Evolutionary conservation across 2,329 filamentous ascomycete genomes (phyloP).

Genomic region (Dactylonectria estremocensis): DNA sequence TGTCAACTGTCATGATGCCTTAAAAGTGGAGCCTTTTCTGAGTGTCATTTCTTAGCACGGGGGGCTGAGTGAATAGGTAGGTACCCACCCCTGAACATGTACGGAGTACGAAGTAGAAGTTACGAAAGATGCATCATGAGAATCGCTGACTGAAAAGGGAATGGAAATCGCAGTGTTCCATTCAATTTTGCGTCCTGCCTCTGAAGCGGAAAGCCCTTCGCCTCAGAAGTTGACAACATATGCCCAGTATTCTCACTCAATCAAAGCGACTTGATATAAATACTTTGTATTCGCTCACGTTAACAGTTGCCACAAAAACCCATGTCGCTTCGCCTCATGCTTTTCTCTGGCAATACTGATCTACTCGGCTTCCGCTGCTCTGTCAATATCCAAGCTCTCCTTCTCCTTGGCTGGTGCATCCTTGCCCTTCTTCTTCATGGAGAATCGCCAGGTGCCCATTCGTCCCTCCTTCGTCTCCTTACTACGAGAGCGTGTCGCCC

Average conservation of each 20-base stretch:
- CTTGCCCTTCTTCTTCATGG: constrained; percentile 73
- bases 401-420: constrained; percentile 61
- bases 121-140: too few species aligned
- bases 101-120: constrained; percentile 1
- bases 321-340: constrained; percentile 24
- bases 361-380: constrained; percentile 51
- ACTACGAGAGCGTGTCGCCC: constrained; percentile 63
- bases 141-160: neutral
- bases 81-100: constrained; percentile 30
- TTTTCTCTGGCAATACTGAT: constrained; percentile 16
- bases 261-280: constrained; percentile 17
- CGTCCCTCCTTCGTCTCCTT: constrained; percentile 61
- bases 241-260: neutral
- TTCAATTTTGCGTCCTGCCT: neutral
- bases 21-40: constrained; percentile 42
- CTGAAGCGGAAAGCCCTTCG: neutral
- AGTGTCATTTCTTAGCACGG: neutral
- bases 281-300: constrained; percentile 32
- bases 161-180: neutral
- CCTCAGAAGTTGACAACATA: neutral
- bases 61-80: constrained; percentile 39
- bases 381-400: constrained; percentile 69
- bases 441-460: constrained; percentile 69
- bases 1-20: constrained; percentile 48
- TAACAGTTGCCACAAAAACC: constrained; percentile 26